Base-by-base conservation (phyloP, 164 flowering plant species). In the Umbilicus rupestris region DNA sequence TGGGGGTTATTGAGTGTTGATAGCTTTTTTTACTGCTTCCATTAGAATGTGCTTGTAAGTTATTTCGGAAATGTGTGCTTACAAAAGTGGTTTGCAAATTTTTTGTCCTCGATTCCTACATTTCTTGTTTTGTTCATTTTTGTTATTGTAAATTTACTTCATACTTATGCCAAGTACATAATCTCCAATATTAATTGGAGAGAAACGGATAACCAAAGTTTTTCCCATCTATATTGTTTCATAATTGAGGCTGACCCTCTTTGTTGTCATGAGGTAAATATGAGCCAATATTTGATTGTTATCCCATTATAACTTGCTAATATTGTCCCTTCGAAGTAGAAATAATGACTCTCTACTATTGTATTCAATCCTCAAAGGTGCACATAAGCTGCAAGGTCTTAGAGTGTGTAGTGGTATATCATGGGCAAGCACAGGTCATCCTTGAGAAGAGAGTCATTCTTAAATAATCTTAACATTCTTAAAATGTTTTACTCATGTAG, bases 401-500 rank as follows among this genome's bases (percentile, higher is more conserved):
- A 9, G 33, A 6, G 33, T 28, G 10, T 52, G 58, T 20, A 28
- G 33, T 28, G 60, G 19, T 55, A 55, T 52, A 52, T 52, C 11
- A 24, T 52, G 19, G 28, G 4, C 60, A 26, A 26, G 60, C 33
- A 28, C 60, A n/a, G 29, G 5, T 55, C 31, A 11, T 28, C 1
- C 20, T 3, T 47, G 55, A 7, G n/a, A 31, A 42, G 30, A 22
- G 39, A 7, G n/a, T 16, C 20, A 26, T n/a, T n/a, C n/a, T n/a
- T 44, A 46, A 64, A 42, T 64, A 28, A 17, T 20, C 7, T 64
- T 68, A 46, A 45, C 19, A 58, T 31, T 35, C 55, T 44, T 44
- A 39, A 22, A 46, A 55, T 70, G 41, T 39, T 39, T 35, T 39
- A 42, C 52, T 76, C 33, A 66, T 74, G 71, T 76, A 91, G 97